phyloP scores from a whole-genome alignment of 1,139 yeast genomes.

The Geotrichum reessii region DNA sequence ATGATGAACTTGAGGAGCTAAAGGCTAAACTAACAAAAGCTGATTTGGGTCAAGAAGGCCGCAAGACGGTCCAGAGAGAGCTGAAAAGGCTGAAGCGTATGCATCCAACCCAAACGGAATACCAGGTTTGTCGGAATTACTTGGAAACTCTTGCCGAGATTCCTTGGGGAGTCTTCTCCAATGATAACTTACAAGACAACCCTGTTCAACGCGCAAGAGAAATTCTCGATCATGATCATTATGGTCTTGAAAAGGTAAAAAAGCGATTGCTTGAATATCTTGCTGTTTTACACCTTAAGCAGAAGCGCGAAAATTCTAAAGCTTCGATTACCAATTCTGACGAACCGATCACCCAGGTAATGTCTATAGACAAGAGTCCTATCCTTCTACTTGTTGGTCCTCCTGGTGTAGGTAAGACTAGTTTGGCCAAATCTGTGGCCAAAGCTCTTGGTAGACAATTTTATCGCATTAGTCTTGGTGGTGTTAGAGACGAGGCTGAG shows the following conservation, averaged over 20 bases:
- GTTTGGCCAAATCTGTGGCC: conserved; percentile 82
- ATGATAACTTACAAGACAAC: conserved; percentile 35
- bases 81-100: conserved; percentile 56
- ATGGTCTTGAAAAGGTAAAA: conserved; percentile 77
- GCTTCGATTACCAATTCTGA: neutral
- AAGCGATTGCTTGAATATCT: conserved; percentile 74
- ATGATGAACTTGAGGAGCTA: conserved; percentile 35
- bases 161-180: conserved; percentile 41
- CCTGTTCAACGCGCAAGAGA: conserved; percentile 52
- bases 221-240: conserved; percentile 73
- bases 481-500: conserved; percentile 84
- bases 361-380: conserved; percentile 52
- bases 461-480: conserved; percentile 83
- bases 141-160: conserved; percentile 64
- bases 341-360: conserved; percentile 14
- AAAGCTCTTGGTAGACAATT: conserved; percentile 71
- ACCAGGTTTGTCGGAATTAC: conserved; percentile 65
- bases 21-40: conserved; percentile 28
- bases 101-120: conserved; percentile 65
- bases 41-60: conserved; percentile 35
- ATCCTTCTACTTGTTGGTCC: conserved; percentile 85
- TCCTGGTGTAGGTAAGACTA: conserved; percentile 93
- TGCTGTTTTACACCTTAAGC: conserved; percentile 64
- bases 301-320: conserved; percentile 10
- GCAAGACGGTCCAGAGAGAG: conserved; percentile 55